Conservation (phyloP, 2,329 filamentous ascomycete species). For the Furcasterigmium sp. region DNA sequence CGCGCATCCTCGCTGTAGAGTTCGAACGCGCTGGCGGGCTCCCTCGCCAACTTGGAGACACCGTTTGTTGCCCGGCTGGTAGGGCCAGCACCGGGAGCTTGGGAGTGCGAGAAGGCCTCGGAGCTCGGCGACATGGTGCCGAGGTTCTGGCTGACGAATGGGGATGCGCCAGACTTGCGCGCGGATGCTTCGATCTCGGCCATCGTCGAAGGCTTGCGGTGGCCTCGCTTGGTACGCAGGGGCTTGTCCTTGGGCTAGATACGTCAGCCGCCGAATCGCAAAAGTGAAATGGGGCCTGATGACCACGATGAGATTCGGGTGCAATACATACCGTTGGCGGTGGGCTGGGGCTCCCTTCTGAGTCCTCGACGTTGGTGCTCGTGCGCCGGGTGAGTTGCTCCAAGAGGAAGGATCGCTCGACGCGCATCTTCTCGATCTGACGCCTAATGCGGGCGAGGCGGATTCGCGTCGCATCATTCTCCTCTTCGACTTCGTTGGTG, state of each 20-base stretch:
- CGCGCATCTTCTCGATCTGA: constrained; percentile 84
- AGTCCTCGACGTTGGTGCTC: constrained; percentile 70
- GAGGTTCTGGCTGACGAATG: constrained; percentile 39
- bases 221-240: constrained; percentile 66
- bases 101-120: constrained; percentile 47
- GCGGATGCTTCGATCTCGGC: constrained; percentile 34
- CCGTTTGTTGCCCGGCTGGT: constrained; percentile 29
- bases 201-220: constrained; percentile 54
- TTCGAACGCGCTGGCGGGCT: constrained; percentile 45
- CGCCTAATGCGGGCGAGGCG: constrained; percentile 76
- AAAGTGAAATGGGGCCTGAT: too few relatives aligned
- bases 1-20: constrained; percentile 49
- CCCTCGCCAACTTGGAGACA: constrained; percentile 32
- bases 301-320: too few relatives aligned
- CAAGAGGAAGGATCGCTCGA: constrained; percentile 73
- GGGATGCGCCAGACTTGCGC: constrained; percentile 29
- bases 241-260: constrained; percentile 71
- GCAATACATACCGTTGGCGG: constrained; percentile 62
- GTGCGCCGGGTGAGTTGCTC: constrained; percentile 71
- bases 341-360: constrained; percentile 74
- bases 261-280: too few relatives aligned
- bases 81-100: constrained; percentile 24
- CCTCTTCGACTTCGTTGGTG: constrained; percentile 84
- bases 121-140: constrained; percentile 43
- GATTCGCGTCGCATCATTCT: constrained; percentile 78